phyloP scores from a whole-genome alignment of 2,329 filamentous ascomycete genomes.

The Monilinia vaccinii-corymbosi region DNA sequence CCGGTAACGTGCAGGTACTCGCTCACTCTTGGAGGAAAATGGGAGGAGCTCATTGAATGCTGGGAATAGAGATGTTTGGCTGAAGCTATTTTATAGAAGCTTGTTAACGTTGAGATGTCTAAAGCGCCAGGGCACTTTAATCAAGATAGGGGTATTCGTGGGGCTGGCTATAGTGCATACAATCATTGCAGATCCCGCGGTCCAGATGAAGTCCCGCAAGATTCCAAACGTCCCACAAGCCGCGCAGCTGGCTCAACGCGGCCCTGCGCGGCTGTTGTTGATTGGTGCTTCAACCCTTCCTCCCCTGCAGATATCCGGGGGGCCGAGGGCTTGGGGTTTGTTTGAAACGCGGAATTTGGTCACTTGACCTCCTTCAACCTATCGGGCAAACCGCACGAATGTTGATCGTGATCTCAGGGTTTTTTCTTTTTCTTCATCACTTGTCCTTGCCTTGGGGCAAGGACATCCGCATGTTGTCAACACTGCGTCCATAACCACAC shows the following conservation, averaged over 20 bases:
- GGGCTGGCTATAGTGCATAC: no score
- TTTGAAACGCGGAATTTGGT: background rate
- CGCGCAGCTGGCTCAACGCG: background rate
- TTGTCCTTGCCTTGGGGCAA: background rate
- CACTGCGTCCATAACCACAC: no score
- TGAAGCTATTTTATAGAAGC: background rate
- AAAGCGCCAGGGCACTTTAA: no score
- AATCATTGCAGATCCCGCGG: background rate
- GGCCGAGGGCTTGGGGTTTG: no score
- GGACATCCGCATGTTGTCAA: background rate
- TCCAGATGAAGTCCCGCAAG: background rate
- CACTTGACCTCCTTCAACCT: no score
- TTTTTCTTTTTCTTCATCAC: rapidly evolving
- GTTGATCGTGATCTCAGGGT: no score
- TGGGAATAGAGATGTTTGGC: rapidly evolving
- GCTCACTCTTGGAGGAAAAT: background rate
- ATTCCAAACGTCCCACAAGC: background rate
- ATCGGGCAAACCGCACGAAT: no score
- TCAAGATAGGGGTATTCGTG: no score
- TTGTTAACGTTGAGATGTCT: no score
- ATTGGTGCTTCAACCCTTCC: background rate
- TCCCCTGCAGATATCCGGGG: background rate
- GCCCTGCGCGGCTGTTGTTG: background rate
- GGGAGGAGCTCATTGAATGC: no score
- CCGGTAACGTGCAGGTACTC: background rate